These are phyloP conservation scores for Aphanoascus verrucosus DNA, from an alignment of 2,329 filamentous ascomycete genomes.

Conservation along the genomic window DNA sequence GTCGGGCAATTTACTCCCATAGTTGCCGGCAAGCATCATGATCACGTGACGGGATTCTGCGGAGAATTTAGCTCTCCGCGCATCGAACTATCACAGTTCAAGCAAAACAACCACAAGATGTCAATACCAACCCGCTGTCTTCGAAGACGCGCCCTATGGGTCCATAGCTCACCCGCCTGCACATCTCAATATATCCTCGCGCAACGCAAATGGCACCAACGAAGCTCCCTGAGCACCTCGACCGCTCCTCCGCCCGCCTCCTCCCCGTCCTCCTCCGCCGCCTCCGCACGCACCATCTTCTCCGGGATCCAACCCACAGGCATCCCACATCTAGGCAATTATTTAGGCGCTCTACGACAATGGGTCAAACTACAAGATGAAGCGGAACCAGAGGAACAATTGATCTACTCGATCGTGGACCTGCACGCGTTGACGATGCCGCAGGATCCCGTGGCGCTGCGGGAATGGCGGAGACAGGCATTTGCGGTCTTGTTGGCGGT, in stretches of 20 bases:
- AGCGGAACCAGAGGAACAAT: slow-evolving; percentile 39
- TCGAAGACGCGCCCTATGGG: background rate
- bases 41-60: slow-evolving; percentile 3
- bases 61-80: background rate
- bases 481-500: slow-evolving; percentile 73
- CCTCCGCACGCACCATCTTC: slow-evolving; percentile 53
- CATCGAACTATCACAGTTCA: background rate
- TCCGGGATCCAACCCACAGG: slow-evolving; percentile 96
- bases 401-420: slow-evolving; percentile 84
- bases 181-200: background rate
- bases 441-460: slow-evolving; percentile 53
- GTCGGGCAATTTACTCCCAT: no score
- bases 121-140: slow-evolving; percentile 5
- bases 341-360: slow-evolving; percentile 74
- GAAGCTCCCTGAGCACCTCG: slow-evolving; percentile 10
- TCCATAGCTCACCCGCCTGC: background rate
- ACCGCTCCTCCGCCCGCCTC: background rate
- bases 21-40: no score
- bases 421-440: slow-evolving; percentile 81
- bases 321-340: slow-evolving; percentile 88
- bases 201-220: slow-evolving; percentile 11
- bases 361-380: slow-evolving; percentile 74
- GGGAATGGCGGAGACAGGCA: slow-evolving; percentile 57
- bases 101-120: slow-evolving; percentile 3
- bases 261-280: background rate